Evolutionary conservation across 2,329 filamentous ascomycete species (phyloP), one percentile per base, ranked within the genome.

Genomic region (Exophiala oligosperma): DNA sequence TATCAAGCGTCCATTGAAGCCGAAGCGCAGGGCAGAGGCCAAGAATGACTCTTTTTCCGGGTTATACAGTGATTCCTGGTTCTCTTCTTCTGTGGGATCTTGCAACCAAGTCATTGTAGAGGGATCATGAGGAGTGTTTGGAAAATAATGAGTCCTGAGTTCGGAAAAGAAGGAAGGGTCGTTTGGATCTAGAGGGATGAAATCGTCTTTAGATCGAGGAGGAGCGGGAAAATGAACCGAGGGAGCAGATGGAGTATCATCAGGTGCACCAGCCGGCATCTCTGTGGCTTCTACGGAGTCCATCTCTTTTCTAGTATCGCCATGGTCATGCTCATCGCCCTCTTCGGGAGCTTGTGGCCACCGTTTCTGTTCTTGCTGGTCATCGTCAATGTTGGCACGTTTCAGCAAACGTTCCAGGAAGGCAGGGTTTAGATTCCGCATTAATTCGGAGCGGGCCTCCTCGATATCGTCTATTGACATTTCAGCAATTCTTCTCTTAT

Each of bases 81-180:
- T 87, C 23, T 86, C 85, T 43, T 72, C 71, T 60, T 82, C 73
- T 44, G 86, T 85, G 5, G 86, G 86, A 12, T 89, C 87, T 51
- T 87, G 86, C 84, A 97, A 94, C 93, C 93, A 99, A 21, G 91
- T 90, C 3, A 97, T 84, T 53, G 90, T 88, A 58, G 87, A 86
- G 0, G 92, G 92, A 73, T 97, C 91, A 54, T 92, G 85, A 1
- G 92, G 86, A 1, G 96, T 86, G 62, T 86, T 84, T 11, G 94
- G 92, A 74, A 97, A 99, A 81, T 96, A 99, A 73, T 97, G 96
- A 23, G 86, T 77, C 79, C 96, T 92, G 4, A 99, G 84, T 56
- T 90, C 88, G 48, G 84, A 76, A 57, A 97, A 86, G 76, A 97
- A 97, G 69, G 91, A 81, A 0, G 90, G 88, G 59, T 92, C 90